Percentiles rank a stretch among this genome's conserved stretches.
Evolutionary conservation across 2,329 filamentous ascomycete species (phyloP).

Genomic region (Talaromyces sp.): DNA sequence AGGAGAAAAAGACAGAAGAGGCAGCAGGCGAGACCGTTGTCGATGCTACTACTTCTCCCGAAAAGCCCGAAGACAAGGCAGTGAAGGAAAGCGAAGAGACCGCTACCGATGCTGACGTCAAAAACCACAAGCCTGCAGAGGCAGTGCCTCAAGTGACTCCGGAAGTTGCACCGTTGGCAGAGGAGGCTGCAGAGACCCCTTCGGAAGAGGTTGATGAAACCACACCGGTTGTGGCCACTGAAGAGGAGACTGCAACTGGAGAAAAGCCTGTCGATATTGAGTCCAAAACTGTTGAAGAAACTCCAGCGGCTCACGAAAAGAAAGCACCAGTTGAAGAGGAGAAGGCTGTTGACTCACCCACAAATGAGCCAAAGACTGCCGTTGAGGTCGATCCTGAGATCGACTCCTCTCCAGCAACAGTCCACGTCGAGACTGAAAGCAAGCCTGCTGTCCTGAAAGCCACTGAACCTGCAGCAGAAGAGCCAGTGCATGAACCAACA

Average conservation of each 20-base stretch:
- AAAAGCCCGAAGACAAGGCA: background rate
- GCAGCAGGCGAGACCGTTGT: background rate
- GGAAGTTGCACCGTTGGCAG: slow-evolving; percentile 1
- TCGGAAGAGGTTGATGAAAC: background rate
- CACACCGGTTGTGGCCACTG: slow-evolving; percentile 3
- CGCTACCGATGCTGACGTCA: background rate
- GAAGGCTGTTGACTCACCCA: background rate
- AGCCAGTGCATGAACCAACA: background rate
- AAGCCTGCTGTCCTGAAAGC: background rate
- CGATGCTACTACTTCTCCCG: background rate
- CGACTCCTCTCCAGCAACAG: background rate
- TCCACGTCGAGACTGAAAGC: background rate
- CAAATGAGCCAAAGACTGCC: background rate
- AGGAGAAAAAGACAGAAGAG: slow-evolving; percentile 2
- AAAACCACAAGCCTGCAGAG: slow-evolving; percentile 2
- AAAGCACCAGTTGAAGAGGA: background rate
- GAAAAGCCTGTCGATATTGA: slow-evolving; percentile 1
- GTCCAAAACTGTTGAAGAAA: background rate
- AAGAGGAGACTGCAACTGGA: background rate
- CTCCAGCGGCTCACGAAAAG: background rate
- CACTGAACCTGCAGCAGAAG: background rate
- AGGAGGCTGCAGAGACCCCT: background rate
- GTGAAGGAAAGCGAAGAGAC: background rate
- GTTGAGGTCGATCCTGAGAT: slow-evolving; percentile 3
- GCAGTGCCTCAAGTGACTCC: background rate